Base-by-base conservation (phyloP, 202 grass and related monocot genomes). In the Elaeis oleifera region DNA sequence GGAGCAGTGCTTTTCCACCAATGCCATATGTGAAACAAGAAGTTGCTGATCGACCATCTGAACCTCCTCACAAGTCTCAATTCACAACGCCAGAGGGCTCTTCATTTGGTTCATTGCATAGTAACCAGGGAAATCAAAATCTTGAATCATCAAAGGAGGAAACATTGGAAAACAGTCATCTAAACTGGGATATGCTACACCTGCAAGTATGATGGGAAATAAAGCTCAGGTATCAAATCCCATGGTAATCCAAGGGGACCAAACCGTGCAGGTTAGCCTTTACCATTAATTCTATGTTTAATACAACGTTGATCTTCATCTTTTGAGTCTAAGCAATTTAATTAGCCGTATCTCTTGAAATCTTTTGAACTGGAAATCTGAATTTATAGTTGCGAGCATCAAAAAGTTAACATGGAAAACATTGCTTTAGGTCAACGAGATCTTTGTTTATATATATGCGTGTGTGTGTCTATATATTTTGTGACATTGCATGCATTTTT, bases 261-360 rank as follows among this genome's bases (percentile, higher is more conserved):
- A 69, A 31, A 81, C 76, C 53, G 56, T 71, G 26, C 87, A 90
- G 87, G 87, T 86, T 77, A 77, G 61, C 7, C 27, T 24, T 73
- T 73, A 8, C 20, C 23, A 71, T 23, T 19, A 16, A 16, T 50
- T 24, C 36, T 26, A 1, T 50, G 19, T 50, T 26, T 16, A 17
- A 16, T 51, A 3, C 21, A 20, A 19, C 18, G 16, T 14, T 65
- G 72, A 28, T 73, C 13, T 11, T 75, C 19, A 49, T 71, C 28
- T 5, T 31, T 31, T 6, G 5, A 29, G 28, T 62, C 21, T 20
- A 53, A 71, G 54, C 8, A 70, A 70, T 22, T 54, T 70, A 59
- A 49, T 64, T 61, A 65, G 59, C 23, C 61, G 28, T 54, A 18
- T 63, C 53, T 44, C 57, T 62, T 3, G 15, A 50, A 49, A 16